Evolutionary conservation across 1,284 basidiomycete genomes (phyloP).

Genomic region (Tausonia pullulans): DNA sequence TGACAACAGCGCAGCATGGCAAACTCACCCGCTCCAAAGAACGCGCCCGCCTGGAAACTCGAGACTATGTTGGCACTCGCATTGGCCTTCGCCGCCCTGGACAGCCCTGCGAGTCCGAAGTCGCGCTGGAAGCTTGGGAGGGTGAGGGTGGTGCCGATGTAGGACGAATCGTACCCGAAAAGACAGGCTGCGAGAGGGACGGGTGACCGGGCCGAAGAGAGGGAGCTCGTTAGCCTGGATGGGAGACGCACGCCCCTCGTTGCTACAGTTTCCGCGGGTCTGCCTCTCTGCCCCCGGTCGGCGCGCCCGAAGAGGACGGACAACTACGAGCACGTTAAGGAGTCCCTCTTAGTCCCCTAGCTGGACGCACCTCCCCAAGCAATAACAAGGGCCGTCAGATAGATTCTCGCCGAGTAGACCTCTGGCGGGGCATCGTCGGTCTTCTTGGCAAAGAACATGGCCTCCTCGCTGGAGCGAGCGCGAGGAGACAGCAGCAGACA

Average conservation of each 20-base stretch:
- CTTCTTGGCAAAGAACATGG: no score
- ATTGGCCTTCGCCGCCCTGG: slow-evolving; percentile 18
- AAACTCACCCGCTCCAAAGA: slow-evolving; percentile 25
- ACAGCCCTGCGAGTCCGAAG: slow-evolving; percentile 23
- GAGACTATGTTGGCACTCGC: slow-evolving; percentile 33
- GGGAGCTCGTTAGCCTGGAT: no score
- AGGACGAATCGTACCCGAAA: slow-evolving; percentile 26
- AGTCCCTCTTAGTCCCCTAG: no score
- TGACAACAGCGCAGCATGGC: neutral
- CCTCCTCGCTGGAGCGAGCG: no score
- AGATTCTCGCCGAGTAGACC: neutral
- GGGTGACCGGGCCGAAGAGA: neutral
- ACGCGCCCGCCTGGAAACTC: slow-evolving; percentile 34
- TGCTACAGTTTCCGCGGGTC: no score
- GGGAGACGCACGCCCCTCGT: no score
- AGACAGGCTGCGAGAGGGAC: neutral
- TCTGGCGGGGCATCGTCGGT: no score
- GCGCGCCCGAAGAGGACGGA: no score
- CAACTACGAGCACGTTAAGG: no score
- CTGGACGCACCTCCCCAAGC: neutral
- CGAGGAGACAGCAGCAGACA: no score
- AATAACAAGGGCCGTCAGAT: slow-evolving; percentile 7
- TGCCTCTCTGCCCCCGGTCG: no score
- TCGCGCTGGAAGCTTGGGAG: slow-evolving; percentile 27
- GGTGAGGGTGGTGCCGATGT: slow-evolving; percentile 30